These are phyloP conservation scores for Hericium alpestre DNA, from an alignment of 768 basidiomycete species.

Conservation along the genomic window DNA sequence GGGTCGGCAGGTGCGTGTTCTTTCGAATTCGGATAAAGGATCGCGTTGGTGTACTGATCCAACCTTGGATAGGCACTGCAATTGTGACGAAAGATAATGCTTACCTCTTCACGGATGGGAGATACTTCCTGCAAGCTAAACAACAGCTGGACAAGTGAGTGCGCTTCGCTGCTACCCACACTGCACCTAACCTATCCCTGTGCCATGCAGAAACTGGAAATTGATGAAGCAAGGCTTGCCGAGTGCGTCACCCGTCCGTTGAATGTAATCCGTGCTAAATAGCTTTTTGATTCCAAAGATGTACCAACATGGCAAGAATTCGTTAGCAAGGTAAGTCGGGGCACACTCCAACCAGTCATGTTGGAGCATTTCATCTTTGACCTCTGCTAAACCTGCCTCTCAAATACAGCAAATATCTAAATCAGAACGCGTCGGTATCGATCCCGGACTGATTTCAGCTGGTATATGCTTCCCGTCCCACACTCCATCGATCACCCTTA, in stretches of 20 bases:
- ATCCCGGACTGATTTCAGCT: slow-evolving; percentile 65
- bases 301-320: slow-evolving; percentile 90
- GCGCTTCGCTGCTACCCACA: neutral
- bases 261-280: neutral
- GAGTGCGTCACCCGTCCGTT: slow-evolving; percentile 30
- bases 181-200: neutral
- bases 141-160: slow-evolving; percentile 77
- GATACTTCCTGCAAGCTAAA: slow-evolving; percentile 89
- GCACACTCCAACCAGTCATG: neutral
- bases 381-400: neutral
- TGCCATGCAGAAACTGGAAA: slow-evolving; percentile 66
- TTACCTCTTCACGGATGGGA: slow-evolving; percentile 86
- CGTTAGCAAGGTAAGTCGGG: slow-evolving; percentile 46
- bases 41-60: neutral
- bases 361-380: neutral
- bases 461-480: slow-evolving; percentile 23
- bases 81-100: slow-evolving; percentile 64
- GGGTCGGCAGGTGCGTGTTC: slow-evolving; percentile 75
- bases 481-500: neutral
- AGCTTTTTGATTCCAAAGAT: slow-evolving; percentile 44
- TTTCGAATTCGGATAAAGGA: neutral
- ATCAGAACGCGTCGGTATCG: slow-evolving; percentile 67
- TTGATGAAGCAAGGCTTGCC: slow-evolving; percentile 88
- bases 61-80: slow-evolving; percentile 48
- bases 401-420: slow-evolving; percentile 44